Percentiles rank a stretch among this genome's conserved stretches.
phyloP scores from a whole-genome alignment of 257 asterid species.

The Petrea volubilis region DNA sequence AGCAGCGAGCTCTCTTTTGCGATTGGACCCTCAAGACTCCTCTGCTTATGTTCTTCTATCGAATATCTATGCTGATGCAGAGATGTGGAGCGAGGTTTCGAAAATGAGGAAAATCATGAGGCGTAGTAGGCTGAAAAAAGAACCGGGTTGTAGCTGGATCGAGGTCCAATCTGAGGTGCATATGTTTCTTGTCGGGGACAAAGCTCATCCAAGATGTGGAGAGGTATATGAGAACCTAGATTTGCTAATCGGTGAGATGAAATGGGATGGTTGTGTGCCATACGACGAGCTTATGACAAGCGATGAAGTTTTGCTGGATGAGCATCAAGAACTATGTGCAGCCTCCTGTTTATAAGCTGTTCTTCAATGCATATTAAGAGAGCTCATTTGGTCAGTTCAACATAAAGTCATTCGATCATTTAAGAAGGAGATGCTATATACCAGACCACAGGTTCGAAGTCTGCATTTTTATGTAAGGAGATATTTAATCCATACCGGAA shows the following conservation, averaged over 20 bases:
- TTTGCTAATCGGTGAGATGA: slow-evolving; percentile 63
- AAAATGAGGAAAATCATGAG: slow-evolving; percentile 74
- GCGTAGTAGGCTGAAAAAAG: slow-evolving; percentile 59
- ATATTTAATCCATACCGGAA: too few species aligned
- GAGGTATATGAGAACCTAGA: slow-evolving; percentile 58
- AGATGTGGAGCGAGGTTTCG: slow-evolving; percentile 80
- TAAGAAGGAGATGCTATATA: too few species aligned
- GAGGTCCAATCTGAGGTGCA: slow-evolving; percentile 82
- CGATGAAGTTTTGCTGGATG: slow-evolving; percentile 20
- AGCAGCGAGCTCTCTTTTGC: slow-evolving; percentile 65
- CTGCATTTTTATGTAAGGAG: too few species aligned
- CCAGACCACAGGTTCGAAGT: too few species aligned
- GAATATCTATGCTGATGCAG: slow-evolving; percentile 79
- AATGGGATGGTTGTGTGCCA: slow-evolving; percentile 24
- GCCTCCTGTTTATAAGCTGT: slow-evolving; percentile 15
- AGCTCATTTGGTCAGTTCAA: too few species aligned
- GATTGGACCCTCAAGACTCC: slow-evolving; percentile 75
- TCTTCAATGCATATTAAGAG: too few species aligned
- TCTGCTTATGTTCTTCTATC: slow-evolving; percentile 75
- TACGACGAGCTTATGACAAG: slow-evolving; percentile 21
- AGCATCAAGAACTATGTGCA: slow-evolving; percentile 18
- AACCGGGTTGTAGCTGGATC: slow-evolving; percentile 94
- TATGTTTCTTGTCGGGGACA: slow-evolving; percentile 83
- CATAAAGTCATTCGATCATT: too few species aligned
- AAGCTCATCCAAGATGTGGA: slow-evolving; percentile 74